Evolutionary conservation across 129 eudicot species (phyloP), one percentile per base, ranked within the genome.

Genomic region (Ambrosia trifida): DNA sequence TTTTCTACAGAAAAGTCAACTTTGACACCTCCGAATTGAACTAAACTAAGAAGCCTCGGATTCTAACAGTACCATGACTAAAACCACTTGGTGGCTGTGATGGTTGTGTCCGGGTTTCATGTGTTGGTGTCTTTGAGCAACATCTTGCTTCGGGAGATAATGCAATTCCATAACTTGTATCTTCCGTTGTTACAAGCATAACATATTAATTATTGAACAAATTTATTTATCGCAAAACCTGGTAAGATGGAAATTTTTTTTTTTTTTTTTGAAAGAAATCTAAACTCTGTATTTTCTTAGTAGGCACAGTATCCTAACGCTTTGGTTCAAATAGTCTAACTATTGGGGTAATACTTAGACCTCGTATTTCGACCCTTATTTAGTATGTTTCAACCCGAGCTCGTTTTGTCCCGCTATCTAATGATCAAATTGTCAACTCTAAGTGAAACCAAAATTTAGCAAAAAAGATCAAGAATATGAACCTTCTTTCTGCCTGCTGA

Each of bases 131-230:
- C 75, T 85, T 7, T 24, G 74, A 20, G 68, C 74, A 58, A 74
- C 72, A 30, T 78, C 79, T 38, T 89, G 98, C 77, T 85, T 92
- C 0, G 98, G 98, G 40, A 92, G 83, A 79, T 92, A 96, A 8
- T 78, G 88, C 77, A 92, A 49, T 71, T 92, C 98, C 89, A 89
- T 90, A 3, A 92, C 95, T 68, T 92, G 98, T 54, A 92, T 85
- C 2, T 91, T 92, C 68, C 96, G 75, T 64, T 89, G 96, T 83
- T 12, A 64, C 61, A 53, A 52, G 70, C 33, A 53, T 59, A 13
- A 59, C 38, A 31, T 17, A 5, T 47, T 47, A 47, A 2, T 13
- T 7, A n/a, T n/a, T n/a, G n/a, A n/a, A n/a, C n/a, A n/a, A n/a
- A n/a, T n/a, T n/a, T n/a, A n/a, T n/a, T n/a, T n/a, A n/a, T n/a